A percentile compares a stretch with the other conserved stretches of the same genome.
Evolutionary conservation across 2,329 filamentous ascomycete genomes (phyloP).

Genomic region (Neofusicoccum umdonicola): DNA sequence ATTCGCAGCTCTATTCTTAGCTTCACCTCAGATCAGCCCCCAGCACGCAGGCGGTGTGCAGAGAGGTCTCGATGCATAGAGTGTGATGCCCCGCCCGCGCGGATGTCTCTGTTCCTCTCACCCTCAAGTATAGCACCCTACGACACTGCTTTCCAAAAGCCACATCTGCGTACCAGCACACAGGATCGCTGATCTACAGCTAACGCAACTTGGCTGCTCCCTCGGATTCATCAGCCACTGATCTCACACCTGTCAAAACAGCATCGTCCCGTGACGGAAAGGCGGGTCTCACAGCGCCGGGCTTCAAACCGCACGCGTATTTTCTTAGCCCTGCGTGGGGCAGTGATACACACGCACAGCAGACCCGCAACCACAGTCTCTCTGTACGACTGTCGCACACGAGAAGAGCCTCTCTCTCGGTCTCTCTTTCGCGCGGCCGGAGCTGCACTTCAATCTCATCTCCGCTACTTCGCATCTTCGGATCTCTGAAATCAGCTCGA

Average conservation of each 20-base stretch:
- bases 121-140: neutral
- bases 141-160: too few species aligned
- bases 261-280: too few species aligned
- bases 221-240: neutral
- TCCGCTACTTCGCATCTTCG: neutral
- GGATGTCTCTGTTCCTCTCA: neutral
- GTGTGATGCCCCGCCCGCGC: neutral
- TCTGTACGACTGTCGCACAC: neutral
- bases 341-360: neutral
- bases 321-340: neutral
- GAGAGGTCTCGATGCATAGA: neutral
- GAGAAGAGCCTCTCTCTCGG: neutral
- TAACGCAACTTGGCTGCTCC: too few species aligned
- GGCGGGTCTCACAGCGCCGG: too few species aligned
- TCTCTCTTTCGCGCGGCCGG: neutral
- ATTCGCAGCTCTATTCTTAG: neutral
- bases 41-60: neutral
- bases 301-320: too few species aligned
- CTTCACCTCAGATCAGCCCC: neutral
- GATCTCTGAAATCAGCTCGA: neutral
- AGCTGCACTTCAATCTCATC: neutral
- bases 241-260: neutral
- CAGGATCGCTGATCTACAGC: too few species aligned
- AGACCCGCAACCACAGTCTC: neutral
- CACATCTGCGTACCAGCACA: too few species aligned